Base-by-base conservation (phyloP, 768 basidiomycete species). In the Leccinum fibrillosum region DNA sequence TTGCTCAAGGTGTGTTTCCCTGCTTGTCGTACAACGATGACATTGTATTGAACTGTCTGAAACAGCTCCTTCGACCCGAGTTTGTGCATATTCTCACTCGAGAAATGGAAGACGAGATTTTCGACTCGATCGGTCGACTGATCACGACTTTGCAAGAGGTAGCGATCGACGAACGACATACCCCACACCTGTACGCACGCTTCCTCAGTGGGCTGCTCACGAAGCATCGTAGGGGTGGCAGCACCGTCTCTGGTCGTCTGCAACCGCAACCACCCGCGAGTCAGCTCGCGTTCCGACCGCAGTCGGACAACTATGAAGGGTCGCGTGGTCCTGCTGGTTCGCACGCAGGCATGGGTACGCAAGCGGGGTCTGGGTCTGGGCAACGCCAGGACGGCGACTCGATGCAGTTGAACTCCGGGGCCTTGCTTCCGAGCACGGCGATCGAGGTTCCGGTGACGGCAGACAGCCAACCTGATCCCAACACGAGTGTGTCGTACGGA, bases 81-180 rank as follows among this genome's bases (percentile, higher is more conserved):
- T 88, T 90, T 66, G 78, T 82, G n/a, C 77, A 77, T 28, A 78
- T 88, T 44, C 72, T 90, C 55, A 73, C 77, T 3, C 83, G 81
- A 57, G 67, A 74, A 23, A 82, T 86, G 66, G 87, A 89, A 62
- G 82, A 77, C 35, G 82, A 88, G 63, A 87, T 91, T 56, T 87
- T 88, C 62, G 83, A 86, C 57, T 76, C 85, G 62, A 90, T 92
- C 55, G 80, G 85, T 39, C 81, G 82, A 10, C 78, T 92, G 21
- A 90, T 92, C 62, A 83, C 87, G 59, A 87, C 83, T 0, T 73
- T 92, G 54, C 81, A 85, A 12, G 86, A 86, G 56, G 83, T 91
- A 51, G 87, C 90, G 15, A 89, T 92, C 52, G 90, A 92, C 64
- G 88, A 89, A 63, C 81, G 86, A 13, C 90, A 92, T 66, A 90